Conservation (phyloP, 2,329 filamentous ascomycete species). For the Phaeophleospora eucalypticola region DNA sequence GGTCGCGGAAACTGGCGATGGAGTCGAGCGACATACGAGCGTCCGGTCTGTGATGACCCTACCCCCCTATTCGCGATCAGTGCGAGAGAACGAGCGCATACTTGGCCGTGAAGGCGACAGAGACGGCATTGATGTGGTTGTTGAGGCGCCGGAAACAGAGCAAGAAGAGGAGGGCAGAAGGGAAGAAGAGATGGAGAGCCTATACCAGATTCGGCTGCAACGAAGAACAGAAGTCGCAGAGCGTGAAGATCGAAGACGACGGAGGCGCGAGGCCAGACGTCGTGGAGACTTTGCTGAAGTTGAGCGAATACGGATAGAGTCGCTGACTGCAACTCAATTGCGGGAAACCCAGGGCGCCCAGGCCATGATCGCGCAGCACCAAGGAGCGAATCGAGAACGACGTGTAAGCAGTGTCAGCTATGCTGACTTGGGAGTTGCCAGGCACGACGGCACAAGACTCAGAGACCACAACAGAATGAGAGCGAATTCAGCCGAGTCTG, state of each 20-base stretch:
- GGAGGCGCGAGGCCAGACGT: conserved; percentile 66
- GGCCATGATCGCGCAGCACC: conserved; percentile 56
- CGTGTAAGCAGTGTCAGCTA: conserved; percentile 74
- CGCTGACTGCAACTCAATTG: conserved; percentile 49
- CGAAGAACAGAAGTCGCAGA: conserved; percentile 72
- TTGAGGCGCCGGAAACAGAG: conserved; percentile 75
- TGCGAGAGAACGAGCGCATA: conserved; percentile 73
- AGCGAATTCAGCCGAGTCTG: conserved; percentile 69
- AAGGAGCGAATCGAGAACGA: conserved; percentile 52
- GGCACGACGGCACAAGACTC: conserved; percentile 67
- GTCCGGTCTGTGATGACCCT: conserved; percentile 92
- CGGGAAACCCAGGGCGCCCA: conserved; percentile 36
- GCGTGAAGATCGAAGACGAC: conserved; percentile 68
- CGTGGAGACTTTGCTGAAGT: conserved; percentile 67
- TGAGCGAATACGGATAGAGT: conserved; percentile 57
- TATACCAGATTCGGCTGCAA: conserved; percentile 83
- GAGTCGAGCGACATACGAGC: conserved; percentile 76
- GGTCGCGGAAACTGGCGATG: conserved; percentile 26
- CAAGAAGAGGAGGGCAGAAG: conserved; percentile 75
- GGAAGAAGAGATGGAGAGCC: conserved; percentile 85
- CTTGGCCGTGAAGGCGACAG: conserved; percentile 86
- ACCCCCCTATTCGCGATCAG: conserved; percentile 72
- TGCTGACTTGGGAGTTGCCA: conserved; percentile 68
- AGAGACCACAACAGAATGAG: conserved; percentile 44
- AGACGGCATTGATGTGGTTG: conserved; percentile 82